Percentiles rank a stretch among this genome's conserved stretches.
Conservation (phyloP, 345 rosid species). For the Sonneratia alba region DNA sequence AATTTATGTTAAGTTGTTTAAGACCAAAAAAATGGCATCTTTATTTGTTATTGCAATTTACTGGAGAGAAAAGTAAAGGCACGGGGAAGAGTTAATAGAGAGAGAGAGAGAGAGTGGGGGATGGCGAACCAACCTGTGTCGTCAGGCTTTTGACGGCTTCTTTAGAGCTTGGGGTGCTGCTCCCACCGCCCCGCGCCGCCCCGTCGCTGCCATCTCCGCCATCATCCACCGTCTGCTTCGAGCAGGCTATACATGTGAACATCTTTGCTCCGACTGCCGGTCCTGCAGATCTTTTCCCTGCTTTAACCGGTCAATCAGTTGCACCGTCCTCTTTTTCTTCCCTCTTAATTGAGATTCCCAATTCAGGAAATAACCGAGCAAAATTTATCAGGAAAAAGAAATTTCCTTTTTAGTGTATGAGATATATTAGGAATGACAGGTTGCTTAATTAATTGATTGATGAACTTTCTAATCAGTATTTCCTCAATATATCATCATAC, state of each 20-base stretch:
- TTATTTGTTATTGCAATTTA: background rate
- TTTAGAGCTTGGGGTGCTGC: conserved; percentile 68
- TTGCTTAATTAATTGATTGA: background rate
- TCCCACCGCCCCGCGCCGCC: conserved; percentile 58
- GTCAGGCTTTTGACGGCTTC: conserved; percentile 99
- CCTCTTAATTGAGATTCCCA: background rate
- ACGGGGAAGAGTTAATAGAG: conserved; percentile 4
- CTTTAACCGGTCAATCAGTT: background rate
- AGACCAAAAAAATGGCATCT: too few relatives aligned
- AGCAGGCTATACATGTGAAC: conserved; percentile 97
- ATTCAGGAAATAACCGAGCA: background rate
- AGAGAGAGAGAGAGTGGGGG: conserved; percentile 7
- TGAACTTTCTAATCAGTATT: too few relatives aligned
- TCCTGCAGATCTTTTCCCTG: conserved; percentile 9
- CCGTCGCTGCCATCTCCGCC: conserved; percentile 67
- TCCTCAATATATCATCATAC: too few relatives aligned
- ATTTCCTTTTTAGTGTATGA: background rate
- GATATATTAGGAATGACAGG: background rate
- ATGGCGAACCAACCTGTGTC: conserved; percentile 49
- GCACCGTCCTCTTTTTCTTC: background rate
- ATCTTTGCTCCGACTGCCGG: conserved; percentile 23
- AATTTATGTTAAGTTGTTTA: too few relatives aligned
- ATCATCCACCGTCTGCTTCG: conserved; percentile 70
- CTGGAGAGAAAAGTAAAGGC: background rate
- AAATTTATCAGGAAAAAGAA: background rate